Conservation (phyloP, 2,329 filamentous ascomycete species). For the Lecanicillium sp. region DNA sequence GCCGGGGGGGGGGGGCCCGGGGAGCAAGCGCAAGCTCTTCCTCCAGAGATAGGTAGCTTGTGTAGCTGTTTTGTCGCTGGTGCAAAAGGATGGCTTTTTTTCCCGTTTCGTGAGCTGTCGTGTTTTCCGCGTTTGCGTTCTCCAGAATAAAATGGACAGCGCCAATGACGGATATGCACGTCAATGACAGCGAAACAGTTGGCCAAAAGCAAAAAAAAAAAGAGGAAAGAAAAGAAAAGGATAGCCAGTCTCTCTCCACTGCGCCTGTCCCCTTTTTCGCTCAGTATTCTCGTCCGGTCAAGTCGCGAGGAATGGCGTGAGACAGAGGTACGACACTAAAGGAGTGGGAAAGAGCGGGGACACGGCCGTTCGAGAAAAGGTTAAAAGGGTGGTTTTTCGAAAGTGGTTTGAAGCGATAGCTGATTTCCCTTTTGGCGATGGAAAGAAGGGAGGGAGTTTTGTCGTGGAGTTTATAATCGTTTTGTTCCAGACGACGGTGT, state of each 20-base stretch:
- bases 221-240: not conserved
- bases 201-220: not conserved
- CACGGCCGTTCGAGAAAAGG: not conserved
- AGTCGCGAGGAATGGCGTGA: not conserved
- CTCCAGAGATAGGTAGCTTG: no score
- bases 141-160: not conserved
- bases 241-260: not conserved
- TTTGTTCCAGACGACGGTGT: conserved; percentile 1
- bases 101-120: not conserved
- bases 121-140: not conserved
- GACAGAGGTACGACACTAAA: not conserved
- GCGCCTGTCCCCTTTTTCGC: conserved; percentile 4
- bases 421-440: not conserved
- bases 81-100: no score
- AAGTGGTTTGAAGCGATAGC: no score
- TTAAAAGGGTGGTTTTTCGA: not conserved
- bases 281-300: not conserved
- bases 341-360: not conserved
- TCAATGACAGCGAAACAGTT: conserved; percentile 3
- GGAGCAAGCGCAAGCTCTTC: no score
- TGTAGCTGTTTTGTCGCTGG: no score
- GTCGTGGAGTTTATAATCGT: no score
- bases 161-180: conserved; percentile 7
- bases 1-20: conserved; percentile 2
- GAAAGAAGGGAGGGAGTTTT: not conserved